phyloP scores from a whole-genome alignment of 345 rosid genomes.

The Moricandia arvensis region DNA sequence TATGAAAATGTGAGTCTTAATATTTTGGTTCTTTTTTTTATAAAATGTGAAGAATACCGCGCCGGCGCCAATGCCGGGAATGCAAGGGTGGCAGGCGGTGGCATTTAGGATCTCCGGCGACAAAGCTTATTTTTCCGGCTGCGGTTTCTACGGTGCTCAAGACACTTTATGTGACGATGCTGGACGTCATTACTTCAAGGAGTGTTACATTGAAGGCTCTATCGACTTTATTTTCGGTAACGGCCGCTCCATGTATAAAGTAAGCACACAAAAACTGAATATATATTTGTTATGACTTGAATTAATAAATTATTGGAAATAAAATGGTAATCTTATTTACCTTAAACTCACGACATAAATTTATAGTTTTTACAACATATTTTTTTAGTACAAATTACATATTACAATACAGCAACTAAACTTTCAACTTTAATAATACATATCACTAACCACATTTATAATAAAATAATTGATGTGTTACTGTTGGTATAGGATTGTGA shows the following conservation, averaged over 20 bases:
- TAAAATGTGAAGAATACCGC: slow-evolving; percentile 64
- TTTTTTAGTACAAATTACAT: too few relatives aligned
- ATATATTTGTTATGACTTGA: background rate
- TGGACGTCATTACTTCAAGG: slow-evolving; percentile 89
- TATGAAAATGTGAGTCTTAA: background rate
- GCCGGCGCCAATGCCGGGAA: slow-evolving; percentile 91
- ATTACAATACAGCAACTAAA: too few relatives aligned
- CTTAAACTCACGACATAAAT: too few relatives aligned
- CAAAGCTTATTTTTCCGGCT: slow-evolving; percentile 83
- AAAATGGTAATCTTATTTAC: too few relatives aligned
- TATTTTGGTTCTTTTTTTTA: background rate
- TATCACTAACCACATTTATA: too few relatives aligned
- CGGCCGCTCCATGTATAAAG: slow-evolving; percentile 92
- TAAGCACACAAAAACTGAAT: slow-evolving; percentile 28
- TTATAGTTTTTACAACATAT: too few relatives aligned
- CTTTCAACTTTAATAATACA: too few relatives aligned
- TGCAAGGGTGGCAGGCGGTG: slow-evolving; percentile 95
- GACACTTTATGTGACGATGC: slow-evolving; percentile 95
- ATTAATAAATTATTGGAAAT: background rate
- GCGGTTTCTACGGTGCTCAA: slow-evolving; percentile 96
- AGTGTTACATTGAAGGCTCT: slow-evolving; percentile 90
- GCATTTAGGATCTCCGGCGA: slow-evolving; percentile 92
- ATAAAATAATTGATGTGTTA: too few relatives aligned
- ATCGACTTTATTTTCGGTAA: slow-evolving; percentile 95
- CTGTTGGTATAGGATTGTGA: slow-evolving; percentile 63